Base-by-base conservation (phyloP, 2,329 filamentous ascomycete genomes). In the Exophiala dermatitidis region DNA sequence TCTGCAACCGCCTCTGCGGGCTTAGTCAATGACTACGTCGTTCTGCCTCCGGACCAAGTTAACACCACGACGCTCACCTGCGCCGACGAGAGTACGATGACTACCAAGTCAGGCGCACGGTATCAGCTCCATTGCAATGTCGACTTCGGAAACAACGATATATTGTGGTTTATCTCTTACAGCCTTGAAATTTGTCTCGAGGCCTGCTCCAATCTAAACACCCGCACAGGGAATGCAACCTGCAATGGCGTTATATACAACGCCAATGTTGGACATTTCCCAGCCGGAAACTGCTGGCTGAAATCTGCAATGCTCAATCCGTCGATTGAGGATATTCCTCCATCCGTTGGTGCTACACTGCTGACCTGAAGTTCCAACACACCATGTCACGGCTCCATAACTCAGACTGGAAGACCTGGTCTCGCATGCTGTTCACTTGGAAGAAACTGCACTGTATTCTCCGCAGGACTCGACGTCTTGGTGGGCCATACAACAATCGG, bases 181-280 rank as follows among this genome's bases (percentile, higher is more conserved):
- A 50, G 37, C 12, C 48, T 50, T 26, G 48, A 50, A 9, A 36
- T 31, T 28, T 50, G 48, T 37, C 44, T 50, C 37, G 38, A 50
- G 5, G 48, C 48, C 26, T 50, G 48, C 40, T 50, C 48, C 6
- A 50, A 37, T 32, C 26, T 44, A 30, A 50, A 50, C 48, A 50
- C 30, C 5, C 28, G 29, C n/a, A 4, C 48, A 2, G 41, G 41
- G 28, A 32, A 44, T 4, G 45, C 41, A 29, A 32, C n/a, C 12
- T 50, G 48, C 29, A 38, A 45, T n/a, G 48, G 48, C 2, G 19
- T 50, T 28, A 28, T 50, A 28, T 50, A 44, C 26, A 50, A 50
- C 30, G 40, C 40, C 31, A 50, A 50, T 28, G 31, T 50, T 33
- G n/a, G 36, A 5, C 6, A 26, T 8, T 12, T 45, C 3, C 30